Percentiles rank a stretch among this genome's conserved stretches.
Conservation (phyloP, 768 basidiomycete species). For the Kwoniella bestiolae region DNA sequence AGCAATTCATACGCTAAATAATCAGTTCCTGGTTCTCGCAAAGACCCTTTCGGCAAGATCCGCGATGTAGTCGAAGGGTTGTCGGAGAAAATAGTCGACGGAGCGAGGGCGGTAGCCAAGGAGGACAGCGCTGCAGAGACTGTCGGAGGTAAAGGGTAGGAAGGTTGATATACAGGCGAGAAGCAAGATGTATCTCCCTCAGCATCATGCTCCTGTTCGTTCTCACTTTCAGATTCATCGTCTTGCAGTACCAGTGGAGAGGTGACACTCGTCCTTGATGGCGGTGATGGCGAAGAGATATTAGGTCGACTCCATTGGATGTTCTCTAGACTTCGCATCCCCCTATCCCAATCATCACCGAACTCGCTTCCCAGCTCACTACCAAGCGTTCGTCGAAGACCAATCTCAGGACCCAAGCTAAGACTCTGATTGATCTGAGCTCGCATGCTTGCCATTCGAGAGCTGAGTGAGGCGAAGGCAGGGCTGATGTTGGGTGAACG, state of each 20-base stretch:
- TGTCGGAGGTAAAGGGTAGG: constrained; percentile 35
- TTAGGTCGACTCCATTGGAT: not conserved
- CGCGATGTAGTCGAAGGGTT: constrained; percentile 1
- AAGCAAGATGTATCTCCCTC: constrained; percentile 18
- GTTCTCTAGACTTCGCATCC: constrained; percentile 11
- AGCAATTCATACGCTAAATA: constrained; percentile 18
- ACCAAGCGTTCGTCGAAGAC: constrained; percentile 34
- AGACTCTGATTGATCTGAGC: constrained; percentile 30
- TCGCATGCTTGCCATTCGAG: constrained; percentile 42
- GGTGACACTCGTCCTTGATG: not conserved
- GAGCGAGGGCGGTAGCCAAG: constrained; percentile 38
- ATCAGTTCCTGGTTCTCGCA: constrained; percentile 21
- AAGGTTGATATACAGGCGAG: constrained; percentile 24
- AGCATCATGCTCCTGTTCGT: not conserved
- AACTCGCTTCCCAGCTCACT: constrained; percentile 48
- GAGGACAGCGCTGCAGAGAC: constrained; percentile 45
- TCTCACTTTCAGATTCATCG: not conserved
- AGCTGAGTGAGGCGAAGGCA: constrained; percentile 35
- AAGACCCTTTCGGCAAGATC: constrained; percentile 20
- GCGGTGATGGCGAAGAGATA: constrained; percentile 1
- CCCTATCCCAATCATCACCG: constrained; percentile 36
- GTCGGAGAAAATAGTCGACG: constrained; percentile 22
- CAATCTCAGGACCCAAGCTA: not conserved
- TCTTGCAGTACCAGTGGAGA: not conserved
- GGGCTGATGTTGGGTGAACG: constrained; percentile 25